phyloP scores from a whole-genome alignment of 345 rosid genomes.

The Rhodamnia argentea region DNA sequence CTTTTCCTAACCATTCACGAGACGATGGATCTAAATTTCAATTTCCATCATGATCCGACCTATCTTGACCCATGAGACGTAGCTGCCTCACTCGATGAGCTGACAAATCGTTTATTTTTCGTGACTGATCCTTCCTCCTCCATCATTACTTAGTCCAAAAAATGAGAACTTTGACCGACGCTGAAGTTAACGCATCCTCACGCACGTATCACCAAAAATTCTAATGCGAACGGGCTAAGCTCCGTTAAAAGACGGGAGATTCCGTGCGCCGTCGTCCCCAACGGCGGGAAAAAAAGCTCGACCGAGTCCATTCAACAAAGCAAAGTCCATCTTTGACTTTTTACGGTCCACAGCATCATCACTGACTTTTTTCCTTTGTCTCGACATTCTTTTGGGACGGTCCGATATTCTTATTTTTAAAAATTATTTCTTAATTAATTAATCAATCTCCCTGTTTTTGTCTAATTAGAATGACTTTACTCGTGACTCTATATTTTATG shows the following conservation, averaged over 20 bases:
- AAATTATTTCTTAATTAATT: too few species aligned
- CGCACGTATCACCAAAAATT: background rate
- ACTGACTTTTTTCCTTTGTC: background rate
- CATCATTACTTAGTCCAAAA: background rate
- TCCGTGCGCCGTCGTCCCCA: background rate
- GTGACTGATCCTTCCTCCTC: too few species aligned
- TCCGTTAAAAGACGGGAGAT: background rate
- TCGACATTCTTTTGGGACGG: background rate
- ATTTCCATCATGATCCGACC: background rate
- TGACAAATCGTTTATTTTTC: too few species aligned
- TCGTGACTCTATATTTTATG: background rate
- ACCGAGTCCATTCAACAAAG: background rate
- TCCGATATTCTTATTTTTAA: background rate
- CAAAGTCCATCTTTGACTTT: background rate
- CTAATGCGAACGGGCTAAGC: background rate
- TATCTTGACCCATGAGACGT: background rate
- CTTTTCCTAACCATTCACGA: background rate
- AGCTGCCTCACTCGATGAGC: too few species aligned
- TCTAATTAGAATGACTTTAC: background rate
- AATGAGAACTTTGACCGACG: background rate
- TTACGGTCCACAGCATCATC: background rate
- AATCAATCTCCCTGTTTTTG: too few species aligned
- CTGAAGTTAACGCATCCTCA: background rate
- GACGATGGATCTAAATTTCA: background rate
- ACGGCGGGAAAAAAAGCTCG: background rate